These are phyloP conservation scores for Cucurbitaria berberidis DNA, from an alignment of 2,329 filamentous ascomycete genomes.

Conservation along the genomic window DNA sequence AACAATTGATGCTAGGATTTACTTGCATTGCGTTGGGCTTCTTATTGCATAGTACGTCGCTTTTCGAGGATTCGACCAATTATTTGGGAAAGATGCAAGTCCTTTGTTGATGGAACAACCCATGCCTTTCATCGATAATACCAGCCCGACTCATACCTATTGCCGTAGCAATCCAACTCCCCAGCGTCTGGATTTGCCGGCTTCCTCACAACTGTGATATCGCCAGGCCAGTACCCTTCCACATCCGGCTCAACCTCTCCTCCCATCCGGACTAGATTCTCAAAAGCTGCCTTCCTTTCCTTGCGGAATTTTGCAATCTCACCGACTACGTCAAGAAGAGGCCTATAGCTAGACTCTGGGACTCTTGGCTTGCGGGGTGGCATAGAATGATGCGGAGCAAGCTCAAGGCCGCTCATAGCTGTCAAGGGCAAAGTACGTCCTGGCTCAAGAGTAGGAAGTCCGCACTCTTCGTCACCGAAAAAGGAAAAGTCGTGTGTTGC, in stretches of 20 bases:
- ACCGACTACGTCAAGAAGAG: conserved; percentile 57
- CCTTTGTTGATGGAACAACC: neutral
- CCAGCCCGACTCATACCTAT: conserved; percentile 60
- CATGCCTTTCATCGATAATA: conserved; percentile 53
- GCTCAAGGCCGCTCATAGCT: conserved; percentile 54
- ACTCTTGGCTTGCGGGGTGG: conserved; percentile 11
- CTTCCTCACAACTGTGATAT: conserved; percentile 63
- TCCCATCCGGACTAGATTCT: conserved; percentile 42
- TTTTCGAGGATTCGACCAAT: neutral
- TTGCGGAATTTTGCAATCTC: conserved; percentile 62
- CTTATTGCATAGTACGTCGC: neutral
- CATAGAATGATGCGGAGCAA: conserved; percentile 23
- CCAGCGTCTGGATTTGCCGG: conserved; percentile 50
- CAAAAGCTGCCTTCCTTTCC: conserved; percentile 58
- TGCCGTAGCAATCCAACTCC: conserved; percentile 58
- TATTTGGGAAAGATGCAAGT: neutral
- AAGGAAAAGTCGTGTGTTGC: conserved; percentile 67
- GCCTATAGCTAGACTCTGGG: conserved; percentile 13
- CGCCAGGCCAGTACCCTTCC: conserved; percentile 65
- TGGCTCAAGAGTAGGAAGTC: conserved; percentile 55
- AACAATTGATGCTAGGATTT: neutral
- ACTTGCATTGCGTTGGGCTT: too few relatives aligned
- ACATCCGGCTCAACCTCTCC: conserved; percentile 48
- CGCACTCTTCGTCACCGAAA: conserved; percentile 64
- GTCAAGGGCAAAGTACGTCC: conserved; percentile 54